Evolutionary conservation across 495 filamentous ascomycete species (phyloP), one percentile per base, ranked within the genome.

Genomic region (Schizothecium vesticola): DNA sequence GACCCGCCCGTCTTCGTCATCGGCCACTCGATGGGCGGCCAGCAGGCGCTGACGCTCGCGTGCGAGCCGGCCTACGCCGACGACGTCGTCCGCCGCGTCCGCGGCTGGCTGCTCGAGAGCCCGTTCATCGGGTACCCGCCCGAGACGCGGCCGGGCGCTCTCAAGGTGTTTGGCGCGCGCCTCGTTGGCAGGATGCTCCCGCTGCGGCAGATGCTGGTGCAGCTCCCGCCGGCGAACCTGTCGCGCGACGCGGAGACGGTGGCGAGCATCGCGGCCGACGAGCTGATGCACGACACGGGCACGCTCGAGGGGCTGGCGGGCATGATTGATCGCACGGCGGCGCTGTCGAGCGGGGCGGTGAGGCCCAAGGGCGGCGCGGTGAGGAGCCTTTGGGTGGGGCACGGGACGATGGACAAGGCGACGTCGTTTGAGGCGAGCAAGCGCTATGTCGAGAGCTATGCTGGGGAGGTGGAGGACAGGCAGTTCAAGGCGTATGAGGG

Each of bases 1-100:
- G 61, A 69, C 71, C 73, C 69, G 59, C 92, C 93, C 0, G 75
- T 94, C 22, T 97, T 97, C 79, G 84, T 97, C n/a, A 86, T 92
- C 76, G 93, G 93, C 62, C 93, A 96, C 79, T 92, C 89, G 16
- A 83, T 86, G 84, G 93, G 93, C 75, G 93, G 94, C 59, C 91
- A 85, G 19, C 80, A 93, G 71, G 86, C 88, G 16, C 79, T 94
- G 3, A 82, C 80, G 7, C 69, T 87, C 5, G 76, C 77, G 43
- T 76, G 72, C 56, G 79, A 80, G 66, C 71, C 79, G 1, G n/a
- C 66, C 29, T 83, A 84, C 74, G 71, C 79, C 63, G 81, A 84
- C 61, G 22, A 79, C 11, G 70, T 82, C 25, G 65, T 76, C 36
- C 55, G 70, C 69, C 82, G 84, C 74, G 71, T 88, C n/a, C 76